Conservation (phyloP, 257 asterid genomes). For the Scutellaria barbata region DNA sequence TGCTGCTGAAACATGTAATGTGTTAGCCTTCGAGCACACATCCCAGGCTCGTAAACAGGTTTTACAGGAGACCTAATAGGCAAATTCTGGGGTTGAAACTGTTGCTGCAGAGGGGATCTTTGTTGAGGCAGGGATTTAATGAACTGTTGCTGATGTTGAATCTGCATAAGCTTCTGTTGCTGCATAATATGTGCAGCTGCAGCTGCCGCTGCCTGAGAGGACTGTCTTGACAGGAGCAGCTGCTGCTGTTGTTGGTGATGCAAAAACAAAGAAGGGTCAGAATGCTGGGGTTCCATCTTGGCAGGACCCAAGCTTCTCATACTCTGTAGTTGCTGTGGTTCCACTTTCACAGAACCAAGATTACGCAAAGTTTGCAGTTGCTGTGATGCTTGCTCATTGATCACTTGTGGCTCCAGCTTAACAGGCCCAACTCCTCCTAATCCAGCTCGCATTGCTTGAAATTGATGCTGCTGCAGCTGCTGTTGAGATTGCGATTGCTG, state of each 20-base stretch:
- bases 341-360: conserved; percentile 68
- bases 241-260: conserved; percentile 73
- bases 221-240: conserved; percentile 62
- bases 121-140: conserved; percentile 82
- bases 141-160: conserved; percentile 84
- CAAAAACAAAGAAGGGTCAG: conserved; percentile 65
- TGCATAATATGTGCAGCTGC: conserved; percentile 82
- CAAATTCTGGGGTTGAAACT: conserved; percentile 68
- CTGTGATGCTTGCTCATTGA: conserved; percentile 62
- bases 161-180: conserved; percentile 80
- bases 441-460: conserved; percentile 68
- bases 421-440: conserved; percentile 63
- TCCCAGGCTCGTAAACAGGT: conserved; percentile 94
- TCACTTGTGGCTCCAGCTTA: conserved; percentile 63
- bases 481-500: conserved; percentile 27
- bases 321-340: conserved; percentile 68
- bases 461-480: conserved; percentile 50
- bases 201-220: conserved; percentile 72
- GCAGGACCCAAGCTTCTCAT: conserved; percentile 65
- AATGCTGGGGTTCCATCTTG: conserved; percentile 74
- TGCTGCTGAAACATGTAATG: conserved; percentile 98
- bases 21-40: conserved; percentile 92
- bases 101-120: conserved; percentile 65
- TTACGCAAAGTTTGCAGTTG: conserved; percentile 60
- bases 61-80: conserved; percentile 66